Conservation (phyloP, 768 basidiomycete genomes). For the Coprinopsis strossmayeri region DNA sequence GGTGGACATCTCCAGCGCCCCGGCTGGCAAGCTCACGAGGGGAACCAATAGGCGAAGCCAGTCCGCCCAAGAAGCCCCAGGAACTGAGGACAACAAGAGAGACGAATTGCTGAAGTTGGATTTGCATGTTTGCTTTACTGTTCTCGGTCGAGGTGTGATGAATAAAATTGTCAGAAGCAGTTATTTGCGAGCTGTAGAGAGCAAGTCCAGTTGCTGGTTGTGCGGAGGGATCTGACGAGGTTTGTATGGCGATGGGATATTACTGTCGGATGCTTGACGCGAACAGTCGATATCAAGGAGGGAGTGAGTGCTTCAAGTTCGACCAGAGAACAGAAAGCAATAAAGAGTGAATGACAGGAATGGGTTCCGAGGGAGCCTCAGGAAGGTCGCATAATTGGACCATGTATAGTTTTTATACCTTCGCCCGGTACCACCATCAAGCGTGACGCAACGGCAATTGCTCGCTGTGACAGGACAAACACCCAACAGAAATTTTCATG, state of each 20-base stretch:
- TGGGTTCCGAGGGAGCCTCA: background rate
- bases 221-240: too few relatives aligned
- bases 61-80: background rate
- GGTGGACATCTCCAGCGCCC: constrained; percentile 16
- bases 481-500: background rate
- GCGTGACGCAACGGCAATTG: too few relatives aligned
- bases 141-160: background rate
- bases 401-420: background rate
- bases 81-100: background rate
- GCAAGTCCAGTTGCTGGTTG: background rate
- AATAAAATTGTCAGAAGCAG: background rate
- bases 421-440: background rate
- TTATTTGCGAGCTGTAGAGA: too few relatives aligned
- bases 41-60: constrained; percentile 1
- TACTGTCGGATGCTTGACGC: background rate
- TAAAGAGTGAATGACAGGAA: background rate
- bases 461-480: too few relatives aligned
- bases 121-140: constrained; percentile 2
- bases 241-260: background rate
- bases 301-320: background rate
- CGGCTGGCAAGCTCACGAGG: constrained; percentile 22
- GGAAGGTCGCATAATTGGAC: too few relatives aligned
- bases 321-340: background rate
- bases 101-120: background rate
- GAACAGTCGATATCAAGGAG: background rate